phyloP scores from a whole-genome alignment of 345 rosid genomes.

The Lumnitzera littorea region DNA sequence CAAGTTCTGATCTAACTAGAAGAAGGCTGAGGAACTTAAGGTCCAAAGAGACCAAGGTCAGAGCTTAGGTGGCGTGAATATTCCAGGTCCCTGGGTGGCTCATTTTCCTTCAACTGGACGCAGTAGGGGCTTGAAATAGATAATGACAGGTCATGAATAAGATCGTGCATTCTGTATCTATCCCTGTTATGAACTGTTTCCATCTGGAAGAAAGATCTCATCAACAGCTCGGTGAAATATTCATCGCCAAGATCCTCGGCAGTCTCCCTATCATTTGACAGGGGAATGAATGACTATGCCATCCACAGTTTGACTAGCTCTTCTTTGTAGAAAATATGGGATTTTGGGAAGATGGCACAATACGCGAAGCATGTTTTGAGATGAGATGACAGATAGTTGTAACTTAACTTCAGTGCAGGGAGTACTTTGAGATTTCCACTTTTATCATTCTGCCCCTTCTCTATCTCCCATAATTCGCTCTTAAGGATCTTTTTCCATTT shows the following conservation, averaged over 20 bases:
- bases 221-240: constrained; percentile 17
- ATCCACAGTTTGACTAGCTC: constrained; percentile 24
- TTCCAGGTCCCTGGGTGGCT: background rate
- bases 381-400: constrained; percentile 12
- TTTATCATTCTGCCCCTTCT: background rate
- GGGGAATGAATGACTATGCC: constrained; percentile 13
- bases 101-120: constrained; percentile 12
- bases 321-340: constrained; percentile 9
- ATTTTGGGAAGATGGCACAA: constrained; percentile 25
- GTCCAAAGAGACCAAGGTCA: too few relatives aligned
- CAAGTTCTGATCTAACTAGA: too few relatives aligned
- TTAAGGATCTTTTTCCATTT: constrained; percentile 7
- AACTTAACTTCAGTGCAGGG: constrained; percentile 20
- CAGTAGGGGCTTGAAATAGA: constrained; percentile 15
- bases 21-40: too few relatives aligned
- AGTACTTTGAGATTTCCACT: background rate
- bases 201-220: constrained; percentile 25
- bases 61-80: too few relatives aligned
- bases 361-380: constrained; percentile 13
- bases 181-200: constrained; percentile 1
- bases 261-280: background rate
- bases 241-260: constrained; percentile 13
- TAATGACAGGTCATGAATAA: constrained; percentile 23
- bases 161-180: constrained; percentile 25
- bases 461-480: constrained; percentile 9